Evolutionary conservation across 2,329 filamentous ascomycete species (phyloP).

Genomic region (Bipolaris zeicola): DNA sequence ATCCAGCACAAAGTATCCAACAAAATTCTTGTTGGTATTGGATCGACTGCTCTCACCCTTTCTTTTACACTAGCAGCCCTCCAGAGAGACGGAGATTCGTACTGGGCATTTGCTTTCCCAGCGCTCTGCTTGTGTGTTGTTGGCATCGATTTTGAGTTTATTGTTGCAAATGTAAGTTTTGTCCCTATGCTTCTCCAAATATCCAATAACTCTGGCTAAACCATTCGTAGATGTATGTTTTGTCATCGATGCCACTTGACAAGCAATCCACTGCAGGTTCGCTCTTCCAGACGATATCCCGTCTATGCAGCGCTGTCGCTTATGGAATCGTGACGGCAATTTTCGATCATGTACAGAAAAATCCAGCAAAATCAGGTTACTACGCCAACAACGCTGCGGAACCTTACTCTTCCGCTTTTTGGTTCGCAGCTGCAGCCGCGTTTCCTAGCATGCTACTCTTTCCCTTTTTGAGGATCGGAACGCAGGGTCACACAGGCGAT

Average conservation of each 20-base stretch:
- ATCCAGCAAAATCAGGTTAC: slow-evolving; percentile 45
- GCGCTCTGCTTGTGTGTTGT: slow-evolving; percentile 65
- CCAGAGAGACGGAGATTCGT: slow-evolving; percentile 60
- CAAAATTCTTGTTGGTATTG: slow-evolving; percentile 64
- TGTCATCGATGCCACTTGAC: slow-evolving; percentile 66
- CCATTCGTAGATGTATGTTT: slow-evolving; percentile 66
- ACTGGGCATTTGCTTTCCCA: slow-evolving; percentile 71
- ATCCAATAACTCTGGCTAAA: not conserved
- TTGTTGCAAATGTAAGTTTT: slow-evolving; percentile 66
- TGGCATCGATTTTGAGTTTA: slow-evolving; percentile 72
- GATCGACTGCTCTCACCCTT: slow-evolving; percentile 52
- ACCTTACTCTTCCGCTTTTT: slow-evolving; percentile 60
- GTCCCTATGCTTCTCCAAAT: not conserved
- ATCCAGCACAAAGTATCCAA: slow-evolving; percentile 69
- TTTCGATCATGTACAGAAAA: slow-evolving; percentile 54
- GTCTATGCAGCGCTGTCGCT: slow-evolving; percentile 64
- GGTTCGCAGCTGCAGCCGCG: slow-evolving; percentile 56
- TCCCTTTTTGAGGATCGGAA: slow-evolving; percentile 60
- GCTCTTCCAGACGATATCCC: slow-evolving; percentile 70
- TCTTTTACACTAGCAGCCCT: slow-evolving; percentile 63
- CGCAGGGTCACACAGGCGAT: slow-evolving; percentile 55
- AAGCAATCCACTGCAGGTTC: slow-evolving; percentile 71
- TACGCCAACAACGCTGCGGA: slow-evolving; percentile 53
- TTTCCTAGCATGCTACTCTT: slow-evolving; percentile 54
- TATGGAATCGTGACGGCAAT: slow-evolving; percentile 68